These are phyloP conservation scores for Floccularia luteovirens DNA, from an alignment of 768 basidiomycete species.

Conservation along the genomic window DNA sequence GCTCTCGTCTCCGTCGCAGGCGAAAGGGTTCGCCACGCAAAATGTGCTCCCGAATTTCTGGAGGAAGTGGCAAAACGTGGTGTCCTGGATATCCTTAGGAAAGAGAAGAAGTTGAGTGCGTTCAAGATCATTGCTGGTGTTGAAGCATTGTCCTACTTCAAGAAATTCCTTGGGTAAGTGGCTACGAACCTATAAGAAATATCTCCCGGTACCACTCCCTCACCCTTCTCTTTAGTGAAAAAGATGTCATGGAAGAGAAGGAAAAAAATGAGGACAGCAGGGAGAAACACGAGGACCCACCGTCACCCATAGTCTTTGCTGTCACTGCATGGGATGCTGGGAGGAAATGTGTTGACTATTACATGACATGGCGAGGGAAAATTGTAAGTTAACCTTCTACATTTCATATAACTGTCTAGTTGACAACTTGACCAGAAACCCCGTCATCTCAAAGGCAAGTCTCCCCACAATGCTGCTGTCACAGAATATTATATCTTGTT, in stretches of 20 bases:
- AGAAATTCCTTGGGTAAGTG: slow-evolving; percentile 32
- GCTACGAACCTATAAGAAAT: neutral
- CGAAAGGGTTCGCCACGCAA: slow-evolving; percentile 29
- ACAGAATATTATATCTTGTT: neutral
- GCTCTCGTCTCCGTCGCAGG: slow-evolving; percentile 24
- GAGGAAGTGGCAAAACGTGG: slow-evolving; percentile 28
- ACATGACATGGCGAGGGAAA: slow-evolving; percentile 41
- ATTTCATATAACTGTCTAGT: neutral
- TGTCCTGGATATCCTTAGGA: slow-evolving; percentile 13
- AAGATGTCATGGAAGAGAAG: neutral
- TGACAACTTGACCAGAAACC: slow-evolving; percentile 10
- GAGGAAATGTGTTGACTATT: slow-evolving; percentile 38
- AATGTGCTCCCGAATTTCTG: slow-evolving; percentile 38
- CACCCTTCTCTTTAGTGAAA: neutral
- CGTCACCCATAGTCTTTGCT: slow-evolving; percentile 36
- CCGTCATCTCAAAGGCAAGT: slow-evolving; percentile 14
- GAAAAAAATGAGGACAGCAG: slow-evolving; percentile 7
- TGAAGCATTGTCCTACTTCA: slow-evolving; percentile 33
- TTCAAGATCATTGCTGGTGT: slow-evolving; percentile 33
- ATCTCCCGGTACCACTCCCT: neutral
- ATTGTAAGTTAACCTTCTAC: slow-evolving; percentile 18
- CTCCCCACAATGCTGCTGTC: neutral
- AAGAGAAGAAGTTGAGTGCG: slow-evolving; percentile 19
- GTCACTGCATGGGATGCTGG: slow-evolving; percentile 30
- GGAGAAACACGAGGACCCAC: slow-evolving; percentile 10